Evolutionary conservation across 1,139 yeast genomes (phyloP), one percentile per base, ranked within the genome.

Genomic region (Yamadazyma jaroonii): DNA sequence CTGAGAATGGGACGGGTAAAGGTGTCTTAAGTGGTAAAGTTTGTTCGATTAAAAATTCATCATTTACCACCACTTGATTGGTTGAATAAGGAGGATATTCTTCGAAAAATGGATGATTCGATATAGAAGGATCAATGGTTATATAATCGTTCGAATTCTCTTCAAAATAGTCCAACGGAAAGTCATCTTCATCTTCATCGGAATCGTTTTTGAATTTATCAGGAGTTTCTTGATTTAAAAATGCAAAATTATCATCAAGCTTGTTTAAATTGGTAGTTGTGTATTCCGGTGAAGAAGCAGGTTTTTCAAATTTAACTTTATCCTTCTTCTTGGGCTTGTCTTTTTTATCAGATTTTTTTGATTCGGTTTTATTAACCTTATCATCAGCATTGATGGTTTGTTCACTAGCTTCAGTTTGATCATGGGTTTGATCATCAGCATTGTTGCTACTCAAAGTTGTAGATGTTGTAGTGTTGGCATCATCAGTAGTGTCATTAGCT

Each of bases 101-200:
- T 6, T 45, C 40, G 25, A 43, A 43, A 29, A 46, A 48, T 17
- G 46, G 48, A 35, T 49, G 53, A 43, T n/a, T 13, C 3, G 34
- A 20, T 2, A 30, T n/a, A 5, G 52, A 55, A 7, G 65, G 44
- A 35, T 68, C 74, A 33, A 69, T 49, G 2, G 61, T 52, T 14
- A 70, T 61, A 43, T 59, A 67, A 23, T 67, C 73, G 24, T 55
- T 49, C 9, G 48, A 40, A 14, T 47, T 46, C 26, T 56, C 59
- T 25, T 50, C 52, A 49, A 82, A 74, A 51, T 80, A 82, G 49
- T 82, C 89, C 40, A 82, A 58, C 2, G 89, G 88, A 57, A 82
- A 81, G 50, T 81, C 88, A 46, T 79, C 84, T 40, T 76, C 82
- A 32, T 67, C 60, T 5, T 43, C 46, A 9, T 43, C 46, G 5